A percentile compares a stretch with the other conserved stretches of the same genome.
phyloP scores from a whole-genome alignment of 2,329 filamentous ascomycete genomes.

The Neonectria punicea region DNA sequence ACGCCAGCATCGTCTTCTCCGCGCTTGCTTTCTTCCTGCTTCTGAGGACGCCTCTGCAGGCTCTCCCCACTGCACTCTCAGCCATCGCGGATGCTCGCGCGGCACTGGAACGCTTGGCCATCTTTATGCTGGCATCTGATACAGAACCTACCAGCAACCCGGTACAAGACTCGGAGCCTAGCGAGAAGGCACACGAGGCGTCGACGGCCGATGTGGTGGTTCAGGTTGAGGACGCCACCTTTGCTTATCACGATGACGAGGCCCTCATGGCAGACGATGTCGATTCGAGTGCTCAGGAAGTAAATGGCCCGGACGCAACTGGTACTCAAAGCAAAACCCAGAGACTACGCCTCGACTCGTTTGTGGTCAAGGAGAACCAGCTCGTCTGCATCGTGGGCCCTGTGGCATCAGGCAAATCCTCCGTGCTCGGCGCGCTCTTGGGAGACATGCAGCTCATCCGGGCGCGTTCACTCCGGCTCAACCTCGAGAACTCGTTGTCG shows the following conservation, averaged over 20 bases:
- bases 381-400: not conserved
- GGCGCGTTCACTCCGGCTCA: not conserved
- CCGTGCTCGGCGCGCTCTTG: not conserved
- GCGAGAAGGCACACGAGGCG: not conserved
- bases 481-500: not conserved
- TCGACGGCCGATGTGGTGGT: not conserved
- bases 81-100: constrained; percentile 39
- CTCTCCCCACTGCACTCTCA: constrained; percentile 35
- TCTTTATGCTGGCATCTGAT: constrained; percentile 32
- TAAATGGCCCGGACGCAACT: not conserved
- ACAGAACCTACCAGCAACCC: not conserved
- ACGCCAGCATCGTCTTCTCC: constrained; percentile 20
- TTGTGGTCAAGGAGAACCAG: not conserved
- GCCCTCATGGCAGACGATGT: not conserved
- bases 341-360: not conserved
- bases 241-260: not conserved
- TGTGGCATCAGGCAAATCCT: not conserved
- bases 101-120: constrained; percentile 35
- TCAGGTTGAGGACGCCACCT: not conserved
- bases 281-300: not conserved
- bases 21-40: constrained; percentile 40
- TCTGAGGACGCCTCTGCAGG: constrained; percentile 35
- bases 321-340: not conserved
- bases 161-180: not conserved
- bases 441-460: not conserved